Evolutionary conservation across 305 asterid genomes (phyloP).

Genomic region (Fraxinus velutina): DNA sequence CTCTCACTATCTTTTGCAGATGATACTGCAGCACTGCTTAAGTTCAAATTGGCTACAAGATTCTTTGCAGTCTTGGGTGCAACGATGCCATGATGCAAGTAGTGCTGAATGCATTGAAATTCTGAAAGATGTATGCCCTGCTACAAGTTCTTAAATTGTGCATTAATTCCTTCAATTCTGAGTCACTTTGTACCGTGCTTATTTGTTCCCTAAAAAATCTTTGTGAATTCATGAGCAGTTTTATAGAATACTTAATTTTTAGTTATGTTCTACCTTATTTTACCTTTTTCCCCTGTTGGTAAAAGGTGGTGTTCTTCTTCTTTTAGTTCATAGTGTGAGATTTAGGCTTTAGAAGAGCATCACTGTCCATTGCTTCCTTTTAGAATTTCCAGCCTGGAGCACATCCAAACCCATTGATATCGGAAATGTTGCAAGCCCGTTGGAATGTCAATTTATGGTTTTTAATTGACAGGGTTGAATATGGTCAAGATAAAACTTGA

Average conservation of each 20-base stretch:
- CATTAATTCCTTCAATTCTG: slow-evolving; percentile 6
- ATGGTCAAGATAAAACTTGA: not conserved
- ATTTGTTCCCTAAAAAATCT: slow-evolving; percentile 14
- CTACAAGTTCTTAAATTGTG: not conserved
- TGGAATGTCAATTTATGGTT: not conserved
- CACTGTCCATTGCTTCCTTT: not conserved
- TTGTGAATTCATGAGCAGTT: not conserved
- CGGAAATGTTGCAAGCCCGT: not conserved
- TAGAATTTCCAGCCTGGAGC: not conserved
- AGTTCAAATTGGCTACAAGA: slow-evolving; percentile 57
- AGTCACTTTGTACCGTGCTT: slow-evolving; percentile 20
- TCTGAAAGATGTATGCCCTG: slow-evolving; percentile 74
- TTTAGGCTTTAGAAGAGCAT: not conserved
- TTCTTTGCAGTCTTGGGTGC: slow-evolving; percentile 66
- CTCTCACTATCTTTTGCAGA: slow-evolving; percentile 46
- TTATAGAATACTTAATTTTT: not conserved
- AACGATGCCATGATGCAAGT: slow-evolving; percentile 64
- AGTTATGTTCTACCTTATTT: not conserved
- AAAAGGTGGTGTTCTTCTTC: not conserved
- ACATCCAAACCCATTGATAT: not conserved
- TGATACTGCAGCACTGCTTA: slow-evolving; percentile 59
- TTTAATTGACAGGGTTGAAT: not conserved
- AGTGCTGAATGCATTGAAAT: slow-evolving; percentile 79
- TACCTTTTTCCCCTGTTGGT: not conserved
- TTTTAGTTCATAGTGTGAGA: not conserved